These are phyloP conservation scores for Epichloe coenophiala DNA, from an alignment of 2,329 filamentous ascomycete species.

Conservation along the genomic window DNA sequence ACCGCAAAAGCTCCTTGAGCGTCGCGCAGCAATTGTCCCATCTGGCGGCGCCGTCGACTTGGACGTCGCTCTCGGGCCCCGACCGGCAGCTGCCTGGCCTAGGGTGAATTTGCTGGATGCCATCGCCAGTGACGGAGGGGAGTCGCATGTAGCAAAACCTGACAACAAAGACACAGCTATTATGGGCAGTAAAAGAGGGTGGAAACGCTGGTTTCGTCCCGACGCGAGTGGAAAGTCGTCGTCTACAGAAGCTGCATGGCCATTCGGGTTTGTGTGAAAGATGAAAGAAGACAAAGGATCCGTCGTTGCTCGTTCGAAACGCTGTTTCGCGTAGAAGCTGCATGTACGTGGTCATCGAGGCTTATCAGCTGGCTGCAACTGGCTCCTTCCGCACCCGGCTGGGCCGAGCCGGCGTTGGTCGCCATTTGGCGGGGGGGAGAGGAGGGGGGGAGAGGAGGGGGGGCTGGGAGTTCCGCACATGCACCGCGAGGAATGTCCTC, in stretches of 20 bases:
- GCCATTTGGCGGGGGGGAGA: no score
- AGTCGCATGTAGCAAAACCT: background rate
- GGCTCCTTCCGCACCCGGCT: background rate
- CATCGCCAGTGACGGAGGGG: slow-evolving; percentile 1
- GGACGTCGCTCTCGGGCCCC: slow-evolving; percentile 1
- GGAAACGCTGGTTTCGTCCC: background rate
- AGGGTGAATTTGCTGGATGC: background rate
- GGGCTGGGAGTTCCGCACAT: no score
- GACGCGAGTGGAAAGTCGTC: background rate
- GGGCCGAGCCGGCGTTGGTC: background rate
- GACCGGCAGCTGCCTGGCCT: background rate
- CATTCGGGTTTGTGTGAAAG: background rate
- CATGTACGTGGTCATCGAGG: background rate
- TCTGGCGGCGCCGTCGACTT: background rate
- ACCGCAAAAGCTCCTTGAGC: slow-evolving; percentile 1
- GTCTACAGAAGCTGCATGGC: background rate
- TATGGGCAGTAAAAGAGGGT: background rate
- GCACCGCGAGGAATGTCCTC: no score
- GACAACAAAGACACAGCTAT: background rate
- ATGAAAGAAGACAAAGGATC: background rate
- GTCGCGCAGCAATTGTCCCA: background rate
- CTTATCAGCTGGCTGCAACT: no score
- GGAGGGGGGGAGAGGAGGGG: no score
- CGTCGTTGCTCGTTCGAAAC: background rate
- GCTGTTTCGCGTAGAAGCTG: background rate